Evolutionary conservation across 2,329 filamentous ascomycete species (phyloP), one percentile per base, ranked within the genome.

Genomic region (Diaporthe sp.): DNA sequence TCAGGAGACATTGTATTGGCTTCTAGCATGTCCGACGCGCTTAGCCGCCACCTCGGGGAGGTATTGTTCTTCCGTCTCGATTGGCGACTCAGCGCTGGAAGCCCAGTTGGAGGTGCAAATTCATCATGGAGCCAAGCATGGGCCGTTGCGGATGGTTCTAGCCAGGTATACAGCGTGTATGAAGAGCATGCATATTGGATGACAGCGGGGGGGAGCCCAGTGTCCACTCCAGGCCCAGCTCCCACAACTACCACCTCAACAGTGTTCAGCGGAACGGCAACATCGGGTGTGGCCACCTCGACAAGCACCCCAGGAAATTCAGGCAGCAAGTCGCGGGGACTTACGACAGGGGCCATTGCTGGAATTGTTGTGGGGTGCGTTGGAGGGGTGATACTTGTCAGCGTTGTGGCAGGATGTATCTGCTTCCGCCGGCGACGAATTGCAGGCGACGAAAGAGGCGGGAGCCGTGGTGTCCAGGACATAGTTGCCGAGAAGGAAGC

Each of bases 401-500:
- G 79, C 7, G 81, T 79, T 4, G 77, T 88, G 10, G 77, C 82
- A 31, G 90, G 85, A 83, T 86, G 87, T 77, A 79, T 88, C 69
- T 78, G 87, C 39, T 85, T 85, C 22, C 86, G 87, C 6, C 49
- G 79, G 62, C 58, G 77, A 10, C 46, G 39, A 2, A n/a, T 34
- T 28, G 37, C 55, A 1, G 70, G 53, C 7, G 55, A 19, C 49
- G 76, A 73, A 46, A 25, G 59, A 25, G 74, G 46, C 46, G 44
- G 59, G 34, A 55, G 73, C 22, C 76, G 67, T 51, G 74, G 68
- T 58, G 62, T 46, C 42, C 76, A 82, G 74, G 82, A 84, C 46
- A 87, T 87, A 78, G 84, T 88, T 69, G 82, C 83, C 65, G 87
- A 88, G 77, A 89, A 89, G 82, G 87, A 88, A 68, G 81, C 82